These are phyloP conservation scores for Fusarium annulatum DNA, from an alignment of 2,329 filamentous ascomycete species.

Conservation along the genomic window DNA sequence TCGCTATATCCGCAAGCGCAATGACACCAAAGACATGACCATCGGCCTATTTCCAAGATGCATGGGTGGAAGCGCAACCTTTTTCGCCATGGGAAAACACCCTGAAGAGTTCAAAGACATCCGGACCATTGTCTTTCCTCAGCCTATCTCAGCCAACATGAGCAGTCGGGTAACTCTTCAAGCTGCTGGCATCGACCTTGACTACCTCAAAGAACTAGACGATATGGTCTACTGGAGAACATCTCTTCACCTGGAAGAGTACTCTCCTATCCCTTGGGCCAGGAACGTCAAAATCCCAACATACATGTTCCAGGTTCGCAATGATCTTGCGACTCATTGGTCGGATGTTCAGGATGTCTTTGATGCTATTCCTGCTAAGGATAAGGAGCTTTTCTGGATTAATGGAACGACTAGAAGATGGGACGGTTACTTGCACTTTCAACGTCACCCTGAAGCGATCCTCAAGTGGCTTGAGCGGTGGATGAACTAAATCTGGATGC, in stretches of 20 bases:
- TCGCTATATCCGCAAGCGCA: neutral
- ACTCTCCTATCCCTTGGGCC: neutral
- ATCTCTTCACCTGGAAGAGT: neutral
- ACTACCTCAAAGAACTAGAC: neutral
- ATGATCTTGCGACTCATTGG: neutral
- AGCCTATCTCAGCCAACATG: neutral
- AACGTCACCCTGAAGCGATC: neutral
- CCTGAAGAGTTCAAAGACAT: neutral
- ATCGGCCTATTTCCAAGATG: neutral
- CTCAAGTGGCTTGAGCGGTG: neutral
- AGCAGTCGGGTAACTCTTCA: neutral
- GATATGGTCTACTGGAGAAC: no score
- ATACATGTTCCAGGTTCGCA: neutral
- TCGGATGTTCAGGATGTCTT: neutral
- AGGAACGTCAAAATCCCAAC: neutral
- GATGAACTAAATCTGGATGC: neutral
- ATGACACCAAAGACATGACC: neutral
- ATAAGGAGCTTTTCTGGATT: neutral
- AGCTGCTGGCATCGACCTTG: neutral
- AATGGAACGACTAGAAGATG: neutral
- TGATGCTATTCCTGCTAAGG: neutral
- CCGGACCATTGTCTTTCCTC: neutral
- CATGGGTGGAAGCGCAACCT: neutral
- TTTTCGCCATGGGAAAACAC: neutral
- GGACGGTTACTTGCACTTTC: neutral